Evolutionary conservation across 306 rosid genomes (phyloP).

Genomic region (Lathyrus aphaca): DNA sequence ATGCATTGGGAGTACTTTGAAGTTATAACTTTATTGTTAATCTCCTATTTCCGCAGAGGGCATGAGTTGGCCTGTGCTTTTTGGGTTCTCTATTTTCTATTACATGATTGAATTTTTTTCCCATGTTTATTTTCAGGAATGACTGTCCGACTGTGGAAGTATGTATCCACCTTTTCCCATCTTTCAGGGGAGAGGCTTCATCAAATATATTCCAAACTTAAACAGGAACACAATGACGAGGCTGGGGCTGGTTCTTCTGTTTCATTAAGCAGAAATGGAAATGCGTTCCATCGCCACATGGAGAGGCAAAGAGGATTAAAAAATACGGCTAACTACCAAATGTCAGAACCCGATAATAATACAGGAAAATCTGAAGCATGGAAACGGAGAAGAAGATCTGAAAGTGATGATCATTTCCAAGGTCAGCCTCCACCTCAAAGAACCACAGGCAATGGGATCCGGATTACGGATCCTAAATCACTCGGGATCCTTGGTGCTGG

Average conservation of each 20-base stretch:
- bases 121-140: constrained; percentile 66
- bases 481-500: constrained; percentile 98
- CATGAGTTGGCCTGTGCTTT: neutral
- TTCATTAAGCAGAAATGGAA: constrained; percentile 64
- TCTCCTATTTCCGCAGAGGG: constrained; percentile 13
- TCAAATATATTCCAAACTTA: constrained; percentile 89
- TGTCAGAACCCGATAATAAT: constrained; percentile 63
- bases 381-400: constrained; percentile 87
- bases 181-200: constrained; percentile 94
- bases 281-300: constrained; percentile 51
- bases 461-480: constrained; percentile 68
- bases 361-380: constrained; percentile 81
- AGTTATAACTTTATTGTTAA: neutral
- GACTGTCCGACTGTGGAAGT: constrained; percentile 94
- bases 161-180: constrained; percentile 94
- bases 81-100: neutral
- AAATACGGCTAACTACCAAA: constrained; percentile 49
- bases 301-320: constrained; percentile 71
- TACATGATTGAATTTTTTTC: neutral
- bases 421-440: constrained; percentile 67
- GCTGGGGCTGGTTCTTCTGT: constrained; percentile 78
- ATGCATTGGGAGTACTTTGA: neutral
- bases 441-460: constrained; percentile 56
- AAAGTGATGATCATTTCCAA: constrained; percentile 65
- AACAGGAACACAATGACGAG: constrained; percentile 76